Evolutionary conservation across 2,329 filamentous ascomycete species (phyloP).

Genomic region (Lachnellula arida): DNA sequence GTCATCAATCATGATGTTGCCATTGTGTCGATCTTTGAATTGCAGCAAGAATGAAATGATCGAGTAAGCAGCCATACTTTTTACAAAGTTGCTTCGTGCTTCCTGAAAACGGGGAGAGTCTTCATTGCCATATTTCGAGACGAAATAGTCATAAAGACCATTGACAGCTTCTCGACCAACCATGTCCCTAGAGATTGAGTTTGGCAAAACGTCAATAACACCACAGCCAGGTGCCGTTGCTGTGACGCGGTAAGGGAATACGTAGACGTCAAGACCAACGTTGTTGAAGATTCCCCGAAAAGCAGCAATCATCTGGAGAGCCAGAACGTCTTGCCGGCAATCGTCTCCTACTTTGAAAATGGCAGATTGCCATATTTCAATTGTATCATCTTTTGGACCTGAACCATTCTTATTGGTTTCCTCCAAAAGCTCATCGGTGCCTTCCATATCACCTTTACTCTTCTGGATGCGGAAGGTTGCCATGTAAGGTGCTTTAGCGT

Average conservation of each 20-base stretch:
- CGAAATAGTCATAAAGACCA: constrained; percentile 95
- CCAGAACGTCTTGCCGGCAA: constrained; percentile 93
- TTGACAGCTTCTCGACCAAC: constrained; percentile 96
- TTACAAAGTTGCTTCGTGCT: constrained; percentile 95
- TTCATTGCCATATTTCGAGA: constrained; percentile 95
- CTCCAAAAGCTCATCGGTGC: constrained; percentile 47
- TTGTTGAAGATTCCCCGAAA: constrained; percentile 96
- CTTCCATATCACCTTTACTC: constrained; percentile 52
- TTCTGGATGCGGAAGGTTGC: constrained; percentile 97
- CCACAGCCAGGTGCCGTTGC: constrained; percentile 96
- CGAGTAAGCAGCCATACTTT: constrained; percentile 97
- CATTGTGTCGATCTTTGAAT: constrained; percentile 99
- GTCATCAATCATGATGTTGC: constrained; percentile 99
- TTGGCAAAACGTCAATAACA: constrained; percentile 95
- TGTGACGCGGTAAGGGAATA: constrained; percentile 95
- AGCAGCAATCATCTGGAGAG: constrained; percentile 94
- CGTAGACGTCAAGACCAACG: constrained; percentile 92
- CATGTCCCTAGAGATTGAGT: constrained; percentile 98
- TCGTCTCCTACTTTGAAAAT: constrained; percentile 99
- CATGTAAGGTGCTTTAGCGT: constrained; percentile 98
- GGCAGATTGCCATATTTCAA: constrained; percentile 98
- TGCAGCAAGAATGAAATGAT: constrained; percentile 95
- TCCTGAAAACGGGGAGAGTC: constrained; percentile 93
- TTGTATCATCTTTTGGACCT: constrained; percentile 47
- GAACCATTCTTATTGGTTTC: constrained; percentile 39